Conservation (phyloP, 2,329 filamentous ascomycete genomes). For the Beauveria caledonica region DNA sequence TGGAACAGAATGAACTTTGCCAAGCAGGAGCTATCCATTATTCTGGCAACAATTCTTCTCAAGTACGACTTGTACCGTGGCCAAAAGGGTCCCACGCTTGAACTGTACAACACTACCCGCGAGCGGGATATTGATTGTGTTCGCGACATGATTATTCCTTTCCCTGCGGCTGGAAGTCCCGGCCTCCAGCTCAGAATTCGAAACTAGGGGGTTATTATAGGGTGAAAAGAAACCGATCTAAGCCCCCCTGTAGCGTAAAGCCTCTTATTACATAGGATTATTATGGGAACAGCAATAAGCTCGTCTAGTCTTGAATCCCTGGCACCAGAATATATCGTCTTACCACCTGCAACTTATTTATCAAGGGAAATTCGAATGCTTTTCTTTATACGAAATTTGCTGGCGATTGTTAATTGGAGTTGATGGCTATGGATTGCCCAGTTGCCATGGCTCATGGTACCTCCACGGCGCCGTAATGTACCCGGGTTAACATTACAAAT, state of each 20-base stretch:
- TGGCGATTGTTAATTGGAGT: too few relatives aligned
- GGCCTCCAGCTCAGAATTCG: not conserved
- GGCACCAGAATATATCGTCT: too few relatives aligned
- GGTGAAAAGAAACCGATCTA: not conserved
- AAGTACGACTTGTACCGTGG: constrained; percentile 1
- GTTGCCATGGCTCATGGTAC: not conserved
- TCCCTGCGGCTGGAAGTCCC: not conserved
- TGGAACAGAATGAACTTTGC: not conserved
- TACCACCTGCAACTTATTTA: too few relatives aligned
- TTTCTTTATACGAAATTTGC: too few relatives aligned
- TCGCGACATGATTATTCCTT: constrained; percentile 2
- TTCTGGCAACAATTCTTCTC: not conserved
- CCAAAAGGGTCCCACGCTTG: not conserved
- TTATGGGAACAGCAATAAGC: too few relatives aligned
- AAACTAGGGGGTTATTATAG: not conserved
- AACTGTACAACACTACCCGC: not conserved
- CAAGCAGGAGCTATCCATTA: constrained; percentile 1
- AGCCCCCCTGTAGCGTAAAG: not conserved
- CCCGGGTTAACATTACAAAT: not conserved
- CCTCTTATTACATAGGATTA: too few relatives aligned
- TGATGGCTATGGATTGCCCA: not conserved
- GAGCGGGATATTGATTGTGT: constrained; percentile 3
- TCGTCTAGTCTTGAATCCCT: too few relatives aligned
- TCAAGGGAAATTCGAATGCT: too few relatives aligned
- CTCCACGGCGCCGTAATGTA: not conserved